Conservation (phyloP, 768 basidiomycete species). For the Tylopilus sp. region DNA sequence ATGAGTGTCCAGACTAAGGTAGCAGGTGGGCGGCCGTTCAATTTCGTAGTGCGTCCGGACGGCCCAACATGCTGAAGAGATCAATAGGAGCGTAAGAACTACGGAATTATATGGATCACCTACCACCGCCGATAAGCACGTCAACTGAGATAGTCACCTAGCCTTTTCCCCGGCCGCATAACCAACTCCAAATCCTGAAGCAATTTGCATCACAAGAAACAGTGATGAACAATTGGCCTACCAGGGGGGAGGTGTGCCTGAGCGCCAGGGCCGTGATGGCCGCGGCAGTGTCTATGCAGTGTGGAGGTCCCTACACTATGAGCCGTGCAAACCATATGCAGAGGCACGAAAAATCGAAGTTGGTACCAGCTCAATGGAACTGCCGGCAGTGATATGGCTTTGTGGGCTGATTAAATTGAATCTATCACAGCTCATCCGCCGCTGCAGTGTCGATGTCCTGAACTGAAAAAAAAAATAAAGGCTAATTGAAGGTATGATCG, state of each 20-base stretch:
- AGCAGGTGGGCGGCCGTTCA: too few relatives aligned
- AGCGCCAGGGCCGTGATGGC: neutral
- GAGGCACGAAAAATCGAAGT: neutral
- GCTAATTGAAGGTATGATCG: too few relatives aligned
- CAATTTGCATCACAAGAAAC: neutral
- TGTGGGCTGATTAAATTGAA: too few relatives aligned
- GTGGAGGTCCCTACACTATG: neutral
- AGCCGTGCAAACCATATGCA: neutral
- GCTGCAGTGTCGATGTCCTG: neutral
- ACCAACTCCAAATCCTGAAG: too few relatives aligned
- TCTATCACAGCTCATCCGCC: too few relatives aligned
- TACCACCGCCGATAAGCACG: neutral
- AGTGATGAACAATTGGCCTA: neutral
- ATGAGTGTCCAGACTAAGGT: too few relatives aligned
- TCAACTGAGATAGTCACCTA: too few relatives aligned
- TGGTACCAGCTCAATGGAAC: neutral
- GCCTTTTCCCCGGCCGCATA: neutral
- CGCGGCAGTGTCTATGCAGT: neutral
- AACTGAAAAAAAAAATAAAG: too few relatives aligned
- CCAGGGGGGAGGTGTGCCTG: neutral
- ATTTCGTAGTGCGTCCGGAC: too few relatives aligned
- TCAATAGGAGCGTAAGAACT: neutral
- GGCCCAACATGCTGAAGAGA: neutral
- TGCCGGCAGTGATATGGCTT: neutral
- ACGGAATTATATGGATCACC: neutral